Base-by-base conservation (phyloP, 2,329 filamentous ascomycete species). In the Pseudogymnoascus pannorum region DNA sequence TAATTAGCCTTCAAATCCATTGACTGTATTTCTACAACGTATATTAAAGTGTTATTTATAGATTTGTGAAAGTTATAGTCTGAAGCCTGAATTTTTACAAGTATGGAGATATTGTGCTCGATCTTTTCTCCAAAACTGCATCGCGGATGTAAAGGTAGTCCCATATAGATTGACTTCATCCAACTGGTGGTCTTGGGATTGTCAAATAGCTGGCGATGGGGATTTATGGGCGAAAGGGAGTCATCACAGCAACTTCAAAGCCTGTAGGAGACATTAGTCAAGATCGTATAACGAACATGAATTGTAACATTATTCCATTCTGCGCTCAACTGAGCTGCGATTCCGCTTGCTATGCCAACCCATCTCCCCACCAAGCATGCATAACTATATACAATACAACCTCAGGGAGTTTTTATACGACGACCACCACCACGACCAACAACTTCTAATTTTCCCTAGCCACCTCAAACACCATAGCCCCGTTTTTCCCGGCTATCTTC, bases 401-500 rank as follows among this genome's bases (percentile, higher is more conserved):
- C 48, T 54, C 26, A 51, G 48, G 48, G 29, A 18, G 48, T 20
- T 54, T 9, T 29, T 7, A 29, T 9, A 6, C 22, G 6, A 44
- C 16, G 6, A 44, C 16, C 22, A 48, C 12, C 22, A 51, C 24
- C 14, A 29, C 9, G 26, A 20, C n/a, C 26, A 31, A 14, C 48
- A 1, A 6, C 8, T 2, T 20, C 48, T 54, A 54, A 16, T n/a
- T 7, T 14, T 31, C 48, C 26, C 48, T 54, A 54, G 48, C 48
- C 3, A 97, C 84, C 72, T 96, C 92, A 71, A 96, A 95, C 8
- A 97, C 82, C 22, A 94, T 83, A n/a, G 89, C 89, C 5, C 91
- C 90, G 71, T 96, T 97, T 66, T 87, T 87, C 3, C 86, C 91
- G 22, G 78, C 75, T 4, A 81, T 73, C 62, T 81, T 81, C 75